phyloP scores from a whole-genome alignment of 2,329 filamentous ascomycete species.

The Claviceps sp. region DNA sequence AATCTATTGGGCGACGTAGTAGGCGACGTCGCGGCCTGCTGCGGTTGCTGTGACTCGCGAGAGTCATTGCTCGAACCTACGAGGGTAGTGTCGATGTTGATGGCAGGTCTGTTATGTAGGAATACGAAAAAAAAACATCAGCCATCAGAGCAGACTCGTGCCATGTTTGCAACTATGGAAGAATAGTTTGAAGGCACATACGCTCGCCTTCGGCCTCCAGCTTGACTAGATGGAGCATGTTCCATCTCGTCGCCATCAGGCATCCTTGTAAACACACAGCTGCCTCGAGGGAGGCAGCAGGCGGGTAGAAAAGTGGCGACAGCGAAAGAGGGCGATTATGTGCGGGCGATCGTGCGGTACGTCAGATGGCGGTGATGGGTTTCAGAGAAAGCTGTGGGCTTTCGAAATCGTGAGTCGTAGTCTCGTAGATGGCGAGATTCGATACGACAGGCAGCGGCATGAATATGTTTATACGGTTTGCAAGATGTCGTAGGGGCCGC shows the following conservation, averaged over 20 bases:
- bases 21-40: conserved; percentile 16
- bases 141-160: background rate
- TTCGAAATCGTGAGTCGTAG: background rate
- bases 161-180: background rate
- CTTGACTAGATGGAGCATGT: conserved; percentile 8
- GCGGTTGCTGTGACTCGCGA: conserved; percentile 8
- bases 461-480: background rate
- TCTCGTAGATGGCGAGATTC: background rate
- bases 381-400: background rate
- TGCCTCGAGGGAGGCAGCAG: conserved; percentile 8
- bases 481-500: background rate
- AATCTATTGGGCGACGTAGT: conserved; percentile 22
- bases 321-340: conserved; percentile 4
- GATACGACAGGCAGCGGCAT: background rate
- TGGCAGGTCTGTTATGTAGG: conserved; percentile 29
- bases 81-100: conserved; percentile 40
- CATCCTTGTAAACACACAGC: conserved; percentile 11
- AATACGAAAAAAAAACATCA: background rate
- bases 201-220: conserved; percentile 22
- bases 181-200: conserved; percentile 14
- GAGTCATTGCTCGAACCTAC: conserved; percentile 14
- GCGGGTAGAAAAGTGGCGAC: conserved; percentile 1
- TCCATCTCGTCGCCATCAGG: conserved; percentile 10
- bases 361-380: background rate
- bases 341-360: background rate